Conservation (phyloP, 2,329 filamentous ascomycete genomes). For the Aspergillus felis region DNA sequence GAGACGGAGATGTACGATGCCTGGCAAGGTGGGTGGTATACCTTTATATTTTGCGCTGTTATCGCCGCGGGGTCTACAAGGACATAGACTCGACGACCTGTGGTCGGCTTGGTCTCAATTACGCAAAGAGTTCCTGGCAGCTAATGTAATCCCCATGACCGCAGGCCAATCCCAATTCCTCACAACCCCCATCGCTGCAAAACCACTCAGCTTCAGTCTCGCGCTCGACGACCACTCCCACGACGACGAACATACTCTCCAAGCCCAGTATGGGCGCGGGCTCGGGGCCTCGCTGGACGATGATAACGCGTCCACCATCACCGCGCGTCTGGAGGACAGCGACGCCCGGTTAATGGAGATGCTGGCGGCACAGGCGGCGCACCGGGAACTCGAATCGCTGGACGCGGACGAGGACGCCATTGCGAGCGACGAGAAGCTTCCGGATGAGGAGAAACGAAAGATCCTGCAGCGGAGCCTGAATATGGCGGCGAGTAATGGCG, state of each 20-base stretch:
- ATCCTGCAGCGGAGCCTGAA: constrained; percentile 83
- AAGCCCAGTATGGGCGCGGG: constrained; percentile 30
- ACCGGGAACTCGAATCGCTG: constrained; percentile 64
- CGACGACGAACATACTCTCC: constrained; percentile 53
- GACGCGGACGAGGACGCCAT: constrained; percentile 79
- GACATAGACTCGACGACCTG: no score
- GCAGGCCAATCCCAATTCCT: constrained; percentile 93
- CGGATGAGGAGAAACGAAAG: constrained; percentile 72
- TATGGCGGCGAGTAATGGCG: constrained; percentile 95
- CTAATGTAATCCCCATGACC: constrained; percentile 3
- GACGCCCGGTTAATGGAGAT: constrained; percentile 90
- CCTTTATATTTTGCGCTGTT: not conserved
- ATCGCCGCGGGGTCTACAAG: no score
- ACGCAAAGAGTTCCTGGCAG: not conserved
- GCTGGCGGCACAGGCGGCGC: constrained; percentile 88
- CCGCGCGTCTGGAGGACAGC: constrained; percentile 64
- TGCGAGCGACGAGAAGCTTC: constrained; percentile 67
- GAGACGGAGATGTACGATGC: constrained; percentile 99
- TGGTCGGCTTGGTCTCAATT: not conserved
- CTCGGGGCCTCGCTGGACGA: constrained; percentile 17
- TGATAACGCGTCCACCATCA: constrained; percentile 38
- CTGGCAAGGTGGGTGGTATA: constrained; percentile 73
- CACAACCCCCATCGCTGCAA: constrained; percentile 77
- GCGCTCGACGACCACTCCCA: constrained; percentile 74
- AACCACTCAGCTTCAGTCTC: constrained; percentile 80